Evolutionary conservation across 148 eudicot species (phyloP), one percentile per base, ranked within the genome.

Genomic region (Bassia scoparia): DNA sequence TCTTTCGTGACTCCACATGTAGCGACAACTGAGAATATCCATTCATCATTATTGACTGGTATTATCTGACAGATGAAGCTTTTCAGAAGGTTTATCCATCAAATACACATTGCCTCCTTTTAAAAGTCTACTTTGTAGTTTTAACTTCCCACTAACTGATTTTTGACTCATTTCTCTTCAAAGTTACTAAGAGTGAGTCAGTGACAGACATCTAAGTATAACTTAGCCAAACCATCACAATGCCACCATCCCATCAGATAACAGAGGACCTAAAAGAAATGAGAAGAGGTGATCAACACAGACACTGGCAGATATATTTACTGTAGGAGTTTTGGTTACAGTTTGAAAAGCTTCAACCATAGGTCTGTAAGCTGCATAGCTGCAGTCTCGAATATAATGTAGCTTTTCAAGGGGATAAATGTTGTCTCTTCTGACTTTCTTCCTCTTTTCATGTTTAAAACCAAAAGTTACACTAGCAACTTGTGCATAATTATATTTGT

Each of bases 1-100:
- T 92, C 99, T 12, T 92, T 89, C 11, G 92, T 92, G 74, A 90
- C 81, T 73, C 96, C 99, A 73, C 74, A 95, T 81, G 82, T 95
- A 68, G 50, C 99, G 87, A n/a, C 75, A 90, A 13, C 83, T 97
- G 60, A 77, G 81, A 70, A 75, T 12, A 78, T 31, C n/a, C 54
- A 13, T 20, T 33, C 61, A 76, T 66, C 52, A 44, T 66, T 64
- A 37, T 13, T 37, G 29, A n/a, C 29, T 37, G 17, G n/a, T 49
- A 69, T 33, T 3, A 26, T 23, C 34, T 31, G 41, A 56, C 9
- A 56, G 68, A 55, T 4, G 46, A 76, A 73, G 30, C 31, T 50
- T 68, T n/a, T 67, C 23, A 33, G 26, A 59, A 30, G 27, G 43
- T 26, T 20, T 26, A 21, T 29, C 62, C 27, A 50, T 2, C 1